These are phyloP conservation scores for Cryphonectria japonica DNA, from an alignment of 2,329 filamentous ascomycete genomes.

Conservation along the genomic window DNA sequence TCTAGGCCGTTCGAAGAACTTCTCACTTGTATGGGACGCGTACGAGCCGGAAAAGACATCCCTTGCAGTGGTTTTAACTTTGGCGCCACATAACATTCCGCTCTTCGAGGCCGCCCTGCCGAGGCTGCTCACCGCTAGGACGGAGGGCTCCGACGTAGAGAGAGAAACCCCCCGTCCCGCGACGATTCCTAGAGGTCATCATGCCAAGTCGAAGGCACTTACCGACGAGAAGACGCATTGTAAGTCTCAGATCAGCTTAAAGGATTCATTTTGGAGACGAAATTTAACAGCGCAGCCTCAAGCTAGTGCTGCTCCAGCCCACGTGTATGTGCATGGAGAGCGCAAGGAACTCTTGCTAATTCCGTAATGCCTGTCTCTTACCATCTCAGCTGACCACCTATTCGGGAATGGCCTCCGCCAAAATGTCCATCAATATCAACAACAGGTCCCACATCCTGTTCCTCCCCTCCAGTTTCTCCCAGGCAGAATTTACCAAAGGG, in stretches of 20 bases:
- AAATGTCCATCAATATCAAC: background rate
- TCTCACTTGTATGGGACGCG: background rate
- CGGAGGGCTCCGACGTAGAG: background rate
- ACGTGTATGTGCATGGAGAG: background rate
- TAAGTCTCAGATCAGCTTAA: background rate
- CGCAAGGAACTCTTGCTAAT: background rate
- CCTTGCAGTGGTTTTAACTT: background rate
- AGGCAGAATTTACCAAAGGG: background rate
- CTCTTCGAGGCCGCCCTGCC: background rate
- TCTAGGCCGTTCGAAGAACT: background rate
- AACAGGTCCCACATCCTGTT: background rate
- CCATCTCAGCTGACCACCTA: background rate
- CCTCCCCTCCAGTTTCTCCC: too few species aligned
- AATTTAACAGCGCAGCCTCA: slow-evolving; percentile 2
- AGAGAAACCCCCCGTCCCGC: background rate
- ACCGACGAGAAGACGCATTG: background rate
- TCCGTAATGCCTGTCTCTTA: background rate
- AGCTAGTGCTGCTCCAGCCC: background rate
- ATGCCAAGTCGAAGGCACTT: background rate
- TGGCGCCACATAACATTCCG: background rate
- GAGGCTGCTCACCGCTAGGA: background rate
- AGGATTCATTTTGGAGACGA: background rate
- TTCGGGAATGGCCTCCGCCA: background rate
- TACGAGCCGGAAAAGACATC: background rate
- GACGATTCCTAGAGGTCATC: too few species aligned